Conservation (phyloP, 352 stramenopile genomes). For the Detonula confervacea region DNA sequence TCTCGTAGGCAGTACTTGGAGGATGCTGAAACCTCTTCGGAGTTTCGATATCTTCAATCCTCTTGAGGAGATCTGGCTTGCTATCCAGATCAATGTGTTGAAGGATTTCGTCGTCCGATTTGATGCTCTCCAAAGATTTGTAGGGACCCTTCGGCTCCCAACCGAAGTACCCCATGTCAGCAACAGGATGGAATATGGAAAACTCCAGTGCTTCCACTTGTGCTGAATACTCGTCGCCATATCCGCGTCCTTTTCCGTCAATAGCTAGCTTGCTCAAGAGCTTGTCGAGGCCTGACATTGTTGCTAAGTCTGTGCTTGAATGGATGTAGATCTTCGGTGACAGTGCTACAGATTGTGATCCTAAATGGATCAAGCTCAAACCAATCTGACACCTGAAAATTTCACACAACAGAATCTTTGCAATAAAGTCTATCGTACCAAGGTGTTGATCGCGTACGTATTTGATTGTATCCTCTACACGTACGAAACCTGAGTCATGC, state of each 20-base stretch:
- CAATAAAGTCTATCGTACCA: no score
- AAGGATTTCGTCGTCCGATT: conserved; percentile 22
- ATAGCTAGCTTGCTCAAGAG: background rate
- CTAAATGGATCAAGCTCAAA: no score
- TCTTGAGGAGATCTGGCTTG: conserved; percentile 29
- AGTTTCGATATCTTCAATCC: conserved; percentile 24
- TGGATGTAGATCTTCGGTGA: no score
- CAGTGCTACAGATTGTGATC: conserved; percentile 2
- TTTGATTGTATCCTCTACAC: no score
- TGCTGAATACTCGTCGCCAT: background rate
- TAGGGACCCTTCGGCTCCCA: conserved; percentile 12
- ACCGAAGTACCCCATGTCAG: conserved; percentile 18
- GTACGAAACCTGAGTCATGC: no score
- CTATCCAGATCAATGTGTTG: conserved; percentile 10
- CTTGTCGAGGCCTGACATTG: background rate
- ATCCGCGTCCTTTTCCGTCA: conserved; percentile 16
- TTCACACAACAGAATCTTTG: no score
- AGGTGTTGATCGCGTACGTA: no score
- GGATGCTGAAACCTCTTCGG: conserved; percentile 33
- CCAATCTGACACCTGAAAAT: no score
- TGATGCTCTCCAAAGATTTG: conserved; percentile 18
- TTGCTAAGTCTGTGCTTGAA: conserved; percentile 18
- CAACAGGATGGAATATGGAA: conserved; percentile 15
- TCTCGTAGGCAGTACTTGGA: conserved; percentile 28
- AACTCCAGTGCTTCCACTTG: background rate